Percentiles rank a stretch among this genome's conserved stretches.
These are phyloP conservation scores for Diacronema lutheri DNA, from an alignment of 78 protist genomes.

Conservation along the genomic window DNA sequence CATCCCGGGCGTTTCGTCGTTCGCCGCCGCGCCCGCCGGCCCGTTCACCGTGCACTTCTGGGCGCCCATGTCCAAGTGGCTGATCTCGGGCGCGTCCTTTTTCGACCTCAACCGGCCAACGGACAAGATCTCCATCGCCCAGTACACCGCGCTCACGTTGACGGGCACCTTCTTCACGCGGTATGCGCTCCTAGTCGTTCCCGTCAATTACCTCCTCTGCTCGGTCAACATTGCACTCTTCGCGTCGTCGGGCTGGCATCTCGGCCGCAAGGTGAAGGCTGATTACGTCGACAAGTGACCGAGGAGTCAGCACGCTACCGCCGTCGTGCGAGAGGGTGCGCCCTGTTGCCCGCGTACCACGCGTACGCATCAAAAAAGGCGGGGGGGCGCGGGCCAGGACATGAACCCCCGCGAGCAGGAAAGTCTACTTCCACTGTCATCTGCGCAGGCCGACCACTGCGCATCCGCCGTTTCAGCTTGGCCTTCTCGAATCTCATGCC, in stretches of 20 bases:
- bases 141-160: neutral
- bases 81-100: neutral
- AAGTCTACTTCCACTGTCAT: too few relatives aligned
- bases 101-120: slow-evolving; percentile 22
- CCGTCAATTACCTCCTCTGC: slow-evolving; percentile 22
- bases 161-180: slow-evolving; percentile 10
- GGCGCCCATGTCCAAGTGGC: slow-evolving; percentile 31
- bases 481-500: too few relatives aligned
- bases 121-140: slow-evolving; percentile 22
- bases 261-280: slow-evolving; percentile 23
- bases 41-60: slow-evolving; percentile 32
- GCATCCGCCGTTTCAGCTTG: too few relatives aligned
- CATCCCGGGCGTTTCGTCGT: too few relatives aligned
- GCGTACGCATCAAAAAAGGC: too few relatives aligned
- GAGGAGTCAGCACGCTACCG: too few relatives aligned
- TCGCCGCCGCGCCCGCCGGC: neutral
- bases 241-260: neutral
- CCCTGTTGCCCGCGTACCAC: too few relatives aligned
- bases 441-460: too few relatives aligned
- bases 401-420: too few relatives aligned
- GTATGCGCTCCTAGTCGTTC: slow-evolving; percentile 9
- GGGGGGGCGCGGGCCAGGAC: too few relatives aligned
- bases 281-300: neutral
- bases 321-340: too few relatives aligned
- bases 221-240: slow-evolving; percentile 26